Base-by-base conservation (phyloP, 495 filamentous ascomycete genomes). In the Xylaria bambusicola region DNA sequence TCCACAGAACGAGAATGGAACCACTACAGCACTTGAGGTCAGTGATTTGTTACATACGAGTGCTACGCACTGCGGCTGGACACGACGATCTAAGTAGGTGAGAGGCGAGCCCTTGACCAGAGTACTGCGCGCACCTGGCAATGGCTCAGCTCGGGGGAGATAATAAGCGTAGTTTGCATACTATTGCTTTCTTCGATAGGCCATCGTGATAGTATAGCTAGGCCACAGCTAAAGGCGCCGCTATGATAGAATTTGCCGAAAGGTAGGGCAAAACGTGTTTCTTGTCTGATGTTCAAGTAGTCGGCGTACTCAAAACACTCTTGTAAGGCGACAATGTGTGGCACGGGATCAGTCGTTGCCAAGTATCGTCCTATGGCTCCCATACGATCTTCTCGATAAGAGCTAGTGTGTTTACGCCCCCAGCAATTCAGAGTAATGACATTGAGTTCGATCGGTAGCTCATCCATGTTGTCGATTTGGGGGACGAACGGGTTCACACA, bases 281-380 rank as follows among this genome's bases (percentile, higher is more conserved):
- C 82, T 20, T 81, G 71, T 29, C 90, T 90, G 62, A 98, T 92
- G 69, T 80, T 85, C 35, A 84, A 80, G 80, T 93, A 98, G 79
- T 98, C 94, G 64, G 91, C 80, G 60, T 95, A 87, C 6, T 91
- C 93, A 87, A 89, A 98, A 80, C 91, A 95, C 80, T 98, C 94
- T 77, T 98, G 94, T 15, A 98, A 80, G 13, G 88, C 91, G 57
- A 98, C 91, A 65, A 98, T 94, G 51, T 95, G 84, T 20, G 93
- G 90, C 13, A 80, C 69, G 0, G 92, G 90, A 35, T 78, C 72
- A 52, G 86, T 77, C 6, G 81, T 68, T 61, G 89, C 86, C 29
- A 96, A 81, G 52, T 85, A 84, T 46, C 83, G 82, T 46, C 92
- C 92, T 62, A 98, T 96, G 71, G 96, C 91, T 10, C 79, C 69